Conservation (phyloP, 2,329 filamentous ascomycete species). For the Penicillium freii region DNA sequence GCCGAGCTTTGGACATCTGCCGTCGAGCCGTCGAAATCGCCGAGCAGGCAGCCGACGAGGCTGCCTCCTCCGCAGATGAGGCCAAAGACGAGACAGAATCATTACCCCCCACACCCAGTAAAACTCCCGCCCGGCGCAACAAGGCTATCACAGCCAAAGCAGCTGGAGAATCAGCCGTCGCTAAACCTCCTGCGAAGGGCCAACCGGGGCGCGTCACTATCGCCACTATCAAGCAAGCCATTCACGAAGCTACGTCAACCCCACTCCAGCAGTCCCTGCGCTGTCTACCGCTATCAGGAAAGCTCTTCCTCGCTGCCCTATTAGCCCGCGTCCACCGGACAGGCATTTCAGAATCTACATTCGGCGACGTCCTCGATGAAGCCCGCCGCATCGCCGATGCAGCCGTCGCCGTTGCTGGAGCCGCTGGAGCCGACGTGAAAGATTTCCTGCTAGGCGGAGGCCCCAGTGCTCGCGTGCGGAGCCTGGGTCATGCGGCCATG, state of each 20-base stretch:
- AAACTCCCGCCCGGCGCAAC: slow-evolving; percentile 36
- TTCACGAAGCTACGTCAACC: slow-evolving; percentile 90
- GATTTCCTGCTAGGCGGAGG: slow-evolving; percentile 56
- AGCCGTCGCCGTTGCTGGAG: slow-evolving; percentile 47
- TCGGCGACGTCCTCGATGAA: slow-evolving; percentile 88
- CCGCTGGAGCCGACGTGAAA: slow-evolving; percentile 57
- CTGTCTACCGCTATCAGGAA: slow-evolving; percentile 74
- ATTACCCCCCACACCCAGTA: slow-evolving; percentile 47
- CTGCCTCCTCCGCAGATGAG: slow-evolving; percentile 18
- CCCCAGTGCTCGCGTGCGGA: slow-evolving; percentile 50
- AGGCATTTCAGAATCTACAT: slow-evolving; percentile 80
- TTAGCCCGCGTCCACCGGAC: slow-evolving; percentile 75
- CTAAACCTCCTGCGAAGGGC: slow-evolving; percentile 27
- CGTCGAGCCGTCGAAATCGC: slow-evolving; percentile 91
- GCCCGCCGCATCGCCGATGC: slow-evolving; percentile 63
- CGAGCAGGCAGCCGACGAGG: slow-evolving; percentile 64
- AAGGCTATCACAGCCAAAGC: slow-evolving; percentile 19
- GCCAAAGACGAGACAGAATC: slow-evolving; percentile 34
- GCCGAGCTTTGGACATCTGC: slow-evolving; percentile 91
- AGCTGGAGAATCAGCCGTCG: slow-evolving; percentile 13
- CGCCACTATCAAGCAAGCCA: slow-evolving; percentile 87
- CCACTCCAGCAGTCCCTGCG: slow-evolving; percentile 88
- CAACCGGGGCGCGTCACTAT: slow-evolving; percentile 71
- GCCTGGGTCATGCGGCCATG: slow-evolving; percentile 70
- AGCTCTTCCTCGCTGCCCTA: slow-evolving; percentile 81